Conservation (phyloP, 148 eudicot species). For the Chenopodium album region DNA sequence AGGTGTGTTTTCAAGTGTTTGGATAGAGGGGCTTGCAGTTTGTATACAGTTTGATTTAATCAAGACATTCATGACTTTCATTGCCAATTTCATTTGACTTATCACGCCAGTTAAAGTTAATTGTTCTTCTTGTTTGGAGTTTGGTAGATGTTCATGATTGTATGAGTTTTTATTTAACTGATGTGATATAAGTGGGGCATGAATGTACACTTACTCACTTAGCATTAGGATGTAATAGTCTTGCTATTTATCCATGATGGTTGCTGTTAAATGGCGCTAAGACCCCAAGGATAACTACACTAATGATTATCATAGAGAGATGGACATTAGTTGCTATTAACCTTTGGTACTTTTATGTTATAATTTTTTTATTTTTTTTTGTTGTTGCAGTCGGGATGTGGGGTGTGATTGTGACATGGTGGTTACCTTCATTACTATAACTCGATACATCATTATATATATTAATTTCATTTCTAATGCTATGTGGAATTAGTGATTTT, state of each 20-base stretch:
- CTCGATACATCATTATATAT: neutral
- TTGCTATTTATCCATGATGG: neutral
- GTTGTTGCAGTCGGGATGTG: no score
- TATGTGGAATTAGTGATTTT: no score
- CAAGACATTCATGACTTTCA: neutral
- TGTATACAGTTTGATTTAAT: neutral
- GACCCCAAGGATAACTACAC: neutral
- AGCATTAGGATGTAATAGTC: neutral
- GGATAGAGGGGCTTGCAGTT: neutral
- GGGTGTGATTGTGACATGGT: no score
- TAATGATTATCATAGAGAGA: neutral
- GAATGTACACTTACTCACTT: neutral
- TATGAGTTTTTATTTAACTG: neutral
- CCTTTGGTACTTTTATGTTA: no score
- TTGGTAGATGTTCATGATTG: neutral
- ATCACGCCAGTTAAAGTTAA: neutral
- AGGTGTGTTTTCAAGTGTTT: conserved; percentile 40
- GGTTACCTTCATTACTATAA: no score
- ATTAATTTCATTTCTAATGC: neutral
- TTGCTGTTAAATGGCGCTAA: neutral
- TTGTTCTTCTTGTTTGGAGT: neutral
- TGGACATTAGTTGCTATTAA: neutral
- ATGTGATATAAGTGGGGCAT: neutral
- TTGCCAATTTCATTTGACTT: neutral
- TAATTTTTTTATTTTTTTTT: neutral